Evolutionary conservation across 2,329 filamentous ascomycete genomes (phyloP).

Genomic region (Neopestalotiopsis clavispora): DNA sequence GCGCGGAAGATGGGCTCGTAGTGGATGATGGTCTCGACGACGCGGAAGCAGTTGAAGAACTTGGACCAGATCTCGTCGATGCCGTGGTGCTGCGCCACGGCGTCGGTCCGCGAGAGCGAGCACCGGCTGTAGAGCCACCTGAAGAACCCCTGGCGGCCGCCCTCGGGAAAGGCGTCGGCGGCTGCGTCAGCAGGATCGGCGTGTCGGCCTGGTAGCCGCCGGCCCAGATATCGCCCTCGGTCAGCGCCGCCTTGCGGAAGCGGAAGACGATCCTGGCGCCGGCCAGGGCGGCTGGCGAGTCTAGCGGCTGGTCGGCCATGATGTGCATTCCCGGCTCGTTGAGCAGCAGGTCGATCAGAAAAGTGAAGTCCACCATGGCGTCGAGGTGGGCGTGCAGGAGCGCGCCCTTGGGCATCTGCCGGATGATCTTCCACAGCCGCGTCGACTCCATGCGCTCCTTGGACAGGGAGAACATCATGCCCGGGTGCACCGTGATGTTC

Average conservation of each 20-base stretch:
- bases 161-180: conserved; percentile 76
- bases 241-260: conserved; percentile 54
- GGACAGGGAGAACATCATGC: conserved; percentile 91
- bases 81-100: conserved; percentile 80
- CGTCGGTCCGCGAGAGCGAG: conserved; percentile 74
- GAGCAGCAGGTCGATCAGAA: conserved; percentile 74
- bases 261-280: conserved; percentile 65
- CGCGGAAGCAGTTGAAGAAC: conserved; percentile 75
- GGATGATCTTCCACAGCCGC: conserved; percentile 83
- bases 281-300: conserved; percentile 55
- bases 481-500: conserved; percentile 74
- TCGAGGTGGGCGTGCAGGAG: conserved; percentile 88
- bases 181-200: conserved; percentile 65
- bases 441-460: conserved; percentile 87
- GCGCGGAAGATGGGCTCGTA: conserved; percentile 89
- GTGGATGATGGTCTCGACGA: conserved; percentile 76
- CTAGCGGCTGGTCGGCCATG: conserved; percentile 61
- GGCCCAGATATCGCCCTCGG: conserved; percentile 66
- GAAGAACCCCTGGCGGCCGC: conserved; percentile 74
- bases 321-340: conserved; percentile 77
- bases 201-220: conserved; percentile 63
- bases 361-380: conserved; percentile 89
- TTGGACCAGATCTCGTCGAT: conserved; percentile 85
- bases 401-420: conserved; percentile 86
- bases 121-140: conserved; percentile 77